A percentile compares a stretch with the other conserved stretches of the same genome.
These are phyloP conservation scores for Curvularia hawaiiensis DNA, from an alignment of 2,329 filamentous ascomycete genomes.

Conservation along the genomic window DNA sequence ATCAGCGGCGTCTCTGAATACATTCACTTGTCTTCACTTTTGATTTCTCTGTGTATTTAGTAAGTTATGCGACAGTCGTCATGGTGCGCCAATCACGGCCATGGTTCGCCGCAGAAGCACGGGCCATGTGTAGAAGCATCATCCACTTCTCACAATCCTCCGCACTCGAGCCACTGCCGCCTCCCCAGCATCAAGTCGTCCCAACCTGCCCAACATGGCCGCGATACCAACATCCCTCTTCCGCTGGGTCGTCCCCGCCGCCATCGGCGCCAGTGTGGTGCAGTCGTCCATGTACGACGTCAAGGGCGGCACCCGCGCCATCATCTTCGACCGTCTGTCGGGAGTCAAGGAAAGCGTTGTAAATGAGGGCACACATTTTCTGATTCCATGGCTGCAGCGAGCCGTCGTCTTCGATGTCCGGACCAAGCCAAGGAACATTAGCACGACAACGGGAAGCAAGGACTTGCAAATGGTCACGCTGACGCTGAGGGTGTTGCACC, in stretches of 20 bases:
- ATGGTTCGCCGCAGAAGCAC: slow-evolving; percentile 20
- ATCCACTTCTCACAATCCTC: slow-evolving; percentile 21
- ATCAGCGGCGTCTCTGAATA: slow-evolving; percentile 9
- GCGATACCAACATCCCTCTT: slow-evolving; percentile 43
- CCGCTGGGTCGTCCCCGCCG: slow-evolving; percentile 71
- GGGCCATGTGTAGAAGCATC: slow-evolving; percentile 17
- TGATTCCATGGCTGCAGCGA: slow-evolving; percentile 94
- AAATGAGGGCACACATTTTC: slow-evolving; percentile 96
- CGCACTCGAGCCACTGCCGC: slow-evolving; percentile 19
- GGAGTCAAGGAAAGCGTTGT: slow-evolving; percentile 93
- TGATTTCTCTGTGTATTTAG: no score
- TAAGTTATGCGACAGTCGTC: background rate
- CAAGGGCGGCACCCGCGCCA: slow-evolving; percentile 88
- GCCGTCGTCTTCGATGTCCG: slow-evolving; percentile 96
- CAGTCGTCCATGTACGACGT: slow-evolving; percentile 95
- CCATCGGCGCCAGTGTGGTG: slow-evolving; percentile 68
- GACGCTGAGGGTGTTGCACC: slow-evolving; percentile 91
- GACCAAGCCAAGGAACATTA: slow-evolving; percentile 96
- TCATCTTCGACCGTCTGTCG: slow-evolving; percentile 94
- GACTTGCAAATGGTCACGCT: slow-evolving; percentile 99
- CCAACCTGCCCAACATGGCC: slow-evolving; percentile 42
- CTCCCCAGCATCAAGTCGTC: slow-evolving; percentile 25
- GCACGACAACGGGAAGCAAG: slow-evolving; percentile 96
- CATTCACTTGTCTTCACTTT: slow-evolving; percentile 1
- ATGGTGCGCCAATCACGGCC: slow-evolving; percentile 22